Evolutionary conservation across 2,329 filamentous ascomycete species (phyloP), one percentile per base, ranked within the genome.

Genomic region (Xylariaceae sp.): DNA sequence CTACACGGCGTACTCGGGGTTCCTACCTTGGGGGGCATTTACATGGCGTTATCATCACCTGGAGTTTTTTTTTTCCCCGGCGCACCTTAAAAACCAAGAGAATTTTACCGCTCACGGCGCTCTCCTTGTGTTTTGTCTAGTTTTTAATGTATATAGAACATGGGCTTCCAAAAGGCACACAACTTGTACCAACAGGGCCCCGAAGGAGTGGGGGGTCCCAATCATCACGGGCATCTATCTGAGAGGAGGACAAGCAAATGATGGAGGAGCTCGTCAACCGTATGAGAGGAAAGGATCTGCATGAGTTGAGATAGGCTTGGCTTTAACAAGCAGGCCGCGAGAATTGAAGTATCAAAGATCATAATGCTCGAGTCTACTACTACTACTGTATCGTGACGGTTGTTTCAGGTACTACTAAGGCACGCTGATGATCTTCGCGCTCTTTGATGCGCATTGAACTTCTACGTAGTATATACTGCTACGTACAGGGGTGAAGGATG

Each of bases 1-100:
- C n/a, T 37, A 16, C 32, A 37, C 32, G 32, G 32, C 32, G 32
- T 10, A 37, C 14, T 37, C 32, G 32, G 32, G 26, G 5, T 23
- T 45, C 29, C 14, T 29, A 29, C 20, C 21, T 16, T 26, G 3
- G n/a, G 37, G 23, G 23, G 50, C 50, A 52, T 52, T 52, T 52
- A 52, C 50, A 52, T 32, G 44, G 50, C 50, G 50, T 52, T 52
- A n/a, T 29, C 9, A 29, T 23, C 23, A 29, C 19, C 29, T 46
- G 23, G 23, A 20, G 44, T 32, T 20, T 4, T 37, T 37, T 37
- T 37, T 20, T 4, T 37, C 14, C 14, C 14, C 9, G 32, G 32
- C 32, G 32, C 32, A 37, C 6, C n/a, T n/a, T 16, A 4, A 37
- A 37, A 37, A 37, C 32, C 32, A 37, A 37, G 32, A 37, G 45